phyloP scores from a whole-genome alignment of 1,284 basidiomycete species.

The Sphaerobolus stellatus region DNA sequence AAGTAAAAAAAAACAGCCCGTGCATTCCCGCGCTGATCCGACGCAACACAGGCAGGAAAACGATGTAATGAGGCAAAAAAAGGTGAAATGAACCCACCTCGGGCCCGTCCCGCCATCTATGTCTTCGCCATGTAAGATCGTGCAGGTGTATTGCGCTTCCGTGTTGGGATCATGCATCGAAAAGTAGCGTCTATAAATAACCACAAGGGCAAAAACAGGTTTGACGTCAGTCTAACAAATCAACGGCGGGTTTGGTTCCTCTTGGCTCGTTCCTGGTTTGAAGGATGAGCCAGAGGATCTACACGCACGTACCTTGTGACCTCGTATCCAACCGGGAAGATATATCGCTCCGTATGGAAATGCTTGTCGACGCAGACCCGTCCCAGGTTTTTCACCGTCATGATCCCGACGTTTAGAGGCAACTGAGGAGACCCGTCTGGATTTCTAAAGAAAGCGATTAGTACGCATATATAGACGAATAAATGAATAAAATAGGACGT shows the following conservation, averaged over 20 bases:
- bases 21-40: too few relatives aligned
- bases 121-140: slow-evolving; percentile 48
- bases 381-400: slow-evolving; percentile 72
- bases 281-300: too few relatives aligned
- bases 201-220: background rate
- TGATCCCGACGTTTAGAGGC: slow-evolving; percentile 76
- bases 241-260: too few relatives aligned
- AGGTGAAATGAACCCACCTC: background rate
- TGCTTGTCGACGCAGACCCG: slow-evolving; percentile 75
- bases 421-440: slow-evolving; percentile 55
- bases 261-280: too few relatives aligned
- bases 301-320: slow-evolving; percentile 59
- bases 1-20: too few relatives aligned
- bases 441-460: background rate
- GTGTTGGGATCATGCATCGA: slow-evolving; percentile 64
- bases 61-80: too few relatives aligned
- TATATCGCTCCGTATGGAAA: slow-evolving; percentile 81
- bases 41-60: too few relatives aligned
- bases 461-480: background rate
- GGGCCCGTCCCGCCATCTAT: slow-evolving; percentile 66
- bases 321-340: slow-evolving; percentile 81
- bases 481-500: background rate
- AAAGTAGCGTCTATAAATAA: slow-evolving; percentile 58
- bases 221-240: too few relatives aligned
- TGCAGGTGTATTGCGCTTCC: slow-evolving; percentile 75